phyloP scores from a whole-genome alignment of 768 basidiomycete species.

The Gymnopilus junonius region DNA sequence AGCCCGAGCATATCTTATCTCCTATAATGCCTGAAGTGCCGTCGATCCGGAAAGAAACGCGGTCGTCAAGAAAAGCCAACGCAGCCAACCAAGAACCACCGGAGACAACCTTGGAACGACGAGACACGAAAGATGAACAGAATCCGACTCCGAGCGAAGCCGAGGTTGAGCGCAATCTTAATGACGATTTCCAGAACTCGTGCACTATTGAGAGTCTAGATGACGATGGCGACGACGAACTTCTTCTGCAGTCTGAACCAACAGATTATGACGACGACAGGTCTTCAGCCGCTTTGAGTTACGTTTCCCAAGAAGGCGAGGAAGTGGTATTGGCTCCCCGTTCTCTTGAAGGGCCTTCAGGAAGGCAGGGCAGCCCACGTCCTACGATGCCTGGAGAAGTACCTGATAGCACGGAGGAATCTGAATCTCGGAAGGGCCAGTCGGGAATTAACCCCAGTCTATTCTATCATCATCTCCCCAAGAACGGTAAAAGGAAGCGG shows the following conservation, averaged over 20 bases:
- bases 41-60: slow-evolving; percentile 26
- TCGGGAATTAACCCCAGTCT: neutral
- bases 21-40: slow-evolving; percentile 17
- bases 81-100: neutral
- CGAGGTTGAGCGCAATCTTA: slow-evolving; percentile 37
- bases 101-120: slow-evolving; percentile 2
- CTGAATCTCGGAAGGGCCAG: neutral
- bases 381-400: neutral
- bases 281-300: slow-evolving; percentile 7
- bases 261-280: slow-evolving; percentile 1
- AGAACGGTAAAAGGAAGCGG: slow-evolving; percentile 23
- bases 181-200: slow-evolving; percentile 29
- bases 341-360: neutral
- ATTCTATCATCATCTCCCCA: slow-evolving; percentile 12
- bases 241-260: neutral
- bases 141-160: slow-evolving; percentile 30
- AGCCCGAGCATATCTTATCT: slow-evolving; percentile 68
- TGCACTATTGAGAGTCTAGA: slow-evolving; percentile 24
- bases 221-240: neutral
- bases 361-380: neutral
- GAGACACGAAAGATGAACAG: slow-evolving; percentile 16
- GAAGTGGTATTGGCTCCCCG: neutral
- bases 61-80: slow-evolving; percentile 10
- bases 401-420: slow-evolving; percentile 8
- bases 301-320: slow-evolving; percentile 12